phyloP scores from a whole-genome alignment of 805 yeast genomes.

The Yarrowia alimentaria region DNA sequence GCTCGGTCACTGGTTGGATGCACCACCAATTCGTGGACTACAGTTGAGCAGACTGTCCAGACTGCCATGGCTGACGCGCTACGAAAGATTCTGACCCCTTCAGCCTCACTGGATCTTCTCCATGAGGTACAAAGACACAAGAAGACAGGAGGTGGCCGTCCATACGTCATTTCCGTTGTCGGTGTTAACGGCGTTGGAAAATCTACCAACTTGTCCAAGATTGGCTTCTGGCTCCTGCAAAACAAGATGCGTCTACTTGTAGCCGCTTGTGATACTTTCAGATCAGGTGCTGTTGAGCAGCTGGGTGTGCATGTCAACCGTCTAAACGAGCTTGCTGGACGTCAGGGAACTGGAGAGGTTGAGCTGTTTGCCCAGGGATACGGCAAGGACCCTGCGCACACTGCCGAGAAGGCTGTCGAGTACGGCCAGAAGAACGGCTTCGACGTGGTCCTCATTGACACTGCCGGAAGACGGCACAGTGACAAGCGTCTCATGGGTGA shows the following conservation, averaged over 20 bases:
- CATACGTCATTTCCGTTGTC: constrained; percentile 94
- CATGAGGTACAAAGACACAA: constrained; percentile 66
- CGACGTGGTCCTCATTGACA: constrained; percentile 89
- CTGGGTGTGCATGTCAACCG: constrained; percentile 89
- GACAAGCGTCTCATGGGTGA: constrained; percentile 96
- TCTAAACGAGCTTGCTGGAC: constrained; percentile 62
- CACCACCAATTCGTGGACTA: constrained; percentile 69
- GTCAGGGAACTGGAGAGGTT: constrained; percentile 49
- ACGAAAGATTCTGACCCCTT: constrained; percentile 77
- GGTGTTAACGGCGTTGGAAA: constrained; percentile 99
- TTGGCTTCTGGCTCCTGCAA: constrained; percentile 93
- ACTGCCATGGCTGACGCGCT: constrained; percentile 56
- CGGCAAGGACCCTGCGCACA: constrained; percentile 95
- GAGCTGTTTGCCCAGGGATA: constrained; percentile 93
- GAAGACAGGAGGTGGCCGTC: constrained; percentile 42
- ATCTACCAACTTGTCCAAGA: constrained; percentile 89
- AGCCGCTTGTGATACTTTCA: constrained; percentile 96
- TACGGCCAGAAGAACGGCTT: constrained; percentile 66
- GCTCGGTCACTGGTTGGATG: constrained; percentile 68
- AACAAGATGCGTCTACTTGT: constrained; percentile 81
- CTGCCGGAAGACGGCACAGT: constrained; percentile 96
- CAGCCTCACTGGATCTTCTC: constrained; percentile 80
- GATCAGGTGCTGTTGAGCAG: constrained; percentile 99
- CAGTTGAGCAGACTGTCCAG: constrained; percentile 69
- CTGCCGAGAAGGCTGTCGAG: constrained; percentile 87